Percentiles rank a stretch among this genome's conserved stretches.
Evolutionary conservation across 345 rosid genomes (phyloP).

Genomic region (Raphanus sativus): DNA sequence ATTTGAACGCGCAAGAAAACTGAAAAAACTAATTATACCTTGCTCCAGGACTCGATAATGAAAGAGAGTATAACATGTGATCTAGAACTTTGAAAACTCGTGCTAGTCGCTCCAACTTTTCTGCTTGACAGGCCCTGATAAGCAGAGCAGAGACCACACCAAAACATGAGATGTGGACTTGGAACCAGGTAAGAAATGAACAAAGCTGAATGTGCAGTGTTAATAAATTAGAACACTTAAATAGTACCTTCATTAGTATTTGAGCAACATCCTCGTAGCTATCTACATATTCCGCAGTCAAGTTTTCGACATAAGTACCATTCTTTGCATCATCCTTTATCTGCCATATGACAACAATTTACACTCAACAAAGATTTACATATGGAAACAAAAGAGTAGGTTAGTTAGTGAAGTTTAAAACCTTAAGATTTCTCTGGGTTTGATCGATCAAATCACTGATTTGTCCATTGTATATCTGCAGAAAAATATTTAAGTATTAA

Average conservation of each 20-base stretch:
- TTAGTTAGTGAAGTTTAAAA: conserved; percentile 19
- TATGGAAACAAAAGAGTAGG: conserved; percentile 6
- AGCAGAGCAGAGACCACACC: conserved; percentile 15
- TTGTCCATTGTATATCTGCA: conserved; percentile 86
- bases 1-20: not conserved
- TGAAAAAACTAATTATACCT: conserved; percentile 8
- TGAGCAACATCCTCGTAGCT: conserved; percentile 84
- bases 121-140: conserved; percentile 87
- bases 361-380: conserved; percentile 3
- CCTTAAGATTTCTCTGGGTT: conserved; percentile 90
- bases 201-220: not conserved
- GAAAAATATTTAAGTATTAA: not conserved
- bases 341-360: conserved; percentile 41
- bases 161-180: conserved; percentile 23
- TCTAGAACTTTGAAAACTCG: conserved; percentile 93
- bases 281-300: conserved; percentile 84
- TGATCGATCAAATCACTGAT: conserved; percentile 94
- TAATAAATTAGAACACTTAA: not conserved
- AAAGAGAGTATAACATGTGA: conserved; percentile 63
- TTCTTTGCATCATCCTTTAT: conserved; percentile 78
- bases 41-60: conserved; percentile 40
- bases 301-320: conserved; percentile 77
- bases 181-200: conserved; percentile 1
- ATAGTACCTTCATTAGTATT: conserved; percentile 76
- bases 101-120: conserved; percentile 94